phyloP scores from a whole-genome alignment of 805 yeast species.

The Saccharomycopsis fermentans region DNA sequence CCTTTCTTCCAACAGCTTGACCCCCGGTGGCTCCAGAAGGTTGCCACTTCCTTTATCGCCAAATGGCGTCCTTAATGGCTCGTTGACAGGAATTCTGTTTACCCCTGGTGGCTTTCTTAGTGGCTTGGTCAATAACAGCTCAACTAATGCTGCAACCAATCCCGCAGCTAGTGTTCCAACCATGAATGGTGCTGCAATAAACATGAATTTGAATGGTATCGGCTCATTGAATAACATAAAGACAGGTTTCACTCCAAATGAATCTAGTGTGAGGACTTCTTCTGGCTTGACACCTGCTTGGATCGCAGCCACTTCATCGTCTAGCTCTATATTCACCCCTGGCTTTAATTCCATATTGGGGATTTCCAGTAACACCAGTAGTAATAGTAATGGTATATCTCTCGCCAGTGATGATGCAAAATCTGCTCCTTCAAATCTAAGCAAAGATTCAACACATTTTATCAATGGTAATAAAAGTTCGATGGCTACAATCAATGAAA shows the following conservation, averaged over 20 bases:
- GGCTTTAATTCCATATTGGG: slow-evolving; percentile 28
- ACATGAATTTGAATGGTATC: neutral
- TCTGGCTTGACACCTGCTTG: neutral
- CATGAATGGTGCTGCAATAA: neutral
- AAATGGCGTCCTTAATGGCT: neutral
- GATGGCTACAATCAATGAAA: neutral
- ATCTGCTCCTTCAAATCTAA: neutral
- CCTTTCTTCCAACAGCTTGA: slow-evolving; percentile 39
- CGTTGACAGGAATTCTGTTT: neutral
- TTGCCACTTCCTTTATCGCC: slow-evolving; percentile 35
- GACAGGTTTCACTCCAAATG: slow-evolving; percentile 36
- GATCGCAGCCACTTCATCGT: slow-evolving; percentile 1
- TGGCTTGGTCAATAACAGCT: neutral
- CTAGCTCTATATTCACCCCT: slow-evolving; percentile 32
- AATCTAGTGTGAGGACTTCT: slow-evolving; percentile 37
- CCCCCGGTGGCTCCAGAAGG: slow-evolving; percentile 49
- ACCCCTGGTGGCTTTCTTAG: slow-evolving; percentile 1
- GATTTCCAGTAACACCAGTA: slow-evolving; percentile 10
- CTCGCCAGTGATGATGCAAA: neutral
- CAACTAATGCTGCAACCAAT: neutral
- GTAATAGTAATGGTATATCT: neutral
- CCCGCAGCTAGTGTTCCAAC: neutral
- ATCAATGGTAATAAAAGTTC: neutral
- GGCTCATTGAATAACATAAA: slow-evolving; percentile 1
- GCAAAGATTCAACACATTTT: neutral